Evolutionary conservation across 352 stramenopile species (phyloP).

Genomic region (Phytopythium aichiense): DNA sequence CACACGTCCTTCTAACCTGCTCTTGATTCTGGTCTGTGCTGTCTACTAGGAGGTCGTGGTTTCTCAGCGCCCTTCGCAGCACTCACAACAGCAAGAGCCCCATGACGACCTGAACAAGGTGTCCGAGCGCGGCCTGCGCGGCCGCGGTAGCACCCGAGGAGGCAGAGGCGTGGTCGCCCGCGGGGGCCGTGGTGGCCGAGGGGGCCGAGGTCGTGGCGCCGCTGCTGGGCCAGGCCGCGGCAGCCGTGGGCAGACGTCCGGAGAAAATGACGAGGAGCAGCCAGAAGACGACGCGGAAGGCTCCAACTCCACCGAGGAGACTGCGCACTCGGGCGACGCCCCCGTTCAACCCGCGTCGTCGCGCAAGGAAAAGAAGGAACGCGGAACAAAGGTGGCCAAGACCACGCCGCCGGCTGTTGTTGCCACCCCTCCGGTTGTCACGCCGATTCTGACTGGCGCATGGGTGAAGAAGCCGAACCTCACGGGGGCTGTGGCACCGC

Average conservation of each 20-base stretch:
- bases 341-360: slow-evolving; percentile 22
- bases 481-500: slow-evolving; percentile 21
- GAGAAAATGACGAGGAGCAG: slow-evolving; percentile 44
- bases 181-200: slow-evolving; percentile 46
- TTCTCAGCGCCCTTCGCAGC: slow-evolving; percentile 33
- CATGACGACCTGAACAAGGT: slow-evolving; percentile 22
- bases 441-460: slow-evolving; percentile 56
- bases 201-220: slow-evolving; percentile 34
- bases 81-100: slow-evolving; percentile 31
- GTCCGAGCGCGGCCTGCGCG: slow-evolving; percentile 31
- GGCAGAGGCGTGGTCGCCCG: slow-evolving; percentile 43
- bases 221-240: slow-evolving; percentile 18
- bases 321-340: slow-evolving; percentile 14
- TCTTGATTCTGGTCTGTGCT: background rate
- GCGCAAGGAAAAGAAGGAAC: slow-evolving; percentile 47
- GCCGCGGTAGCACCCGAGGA: slow-evolving; percentile 34
- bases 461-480: slow-evolving; percentile 78
- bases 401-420: slow-evolving; percentile 27
- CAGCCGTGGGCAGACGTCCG: slow-evolving; percentile 19
- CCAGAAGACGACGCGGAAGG: slow-evolving; percentile 38
- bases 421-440: slow-evolving; percentile 40
- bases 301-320: slow-evolving; percentile 23
- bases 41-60: slow-evolving; percentile 2
- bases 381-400: slow-evolving; percentile 28
- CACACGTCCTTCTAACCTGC: background rate